Evolutionary conservation across 257 asterid species (phyloP).

Genomic region (Craterostigma plantagineum): DNA sequence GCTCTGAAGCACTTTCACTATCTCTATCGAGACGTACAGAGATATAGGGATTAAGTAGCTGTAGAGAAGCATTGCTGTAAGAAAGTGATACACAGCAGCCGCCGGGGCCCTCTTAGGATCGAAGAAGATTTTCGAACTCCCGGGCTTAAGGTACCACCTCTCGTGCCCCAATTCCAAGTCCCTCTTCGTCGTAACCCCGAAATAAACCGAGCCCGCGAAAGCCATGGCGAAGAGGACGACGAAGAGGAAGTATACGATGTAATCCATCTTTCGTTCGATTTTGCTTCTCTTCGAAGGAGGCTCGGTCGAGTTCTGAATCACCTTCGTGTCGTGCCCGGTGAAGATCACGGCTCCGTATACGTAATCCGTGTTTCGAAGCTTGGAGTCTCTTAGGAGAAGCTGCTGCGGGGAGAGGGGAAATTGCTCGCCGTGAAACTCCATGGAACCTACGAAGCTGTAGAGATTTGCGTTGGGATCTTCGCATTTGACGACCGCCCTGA

Average conservation of each 20-base stretch:
- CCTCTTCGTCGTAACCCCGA: conserved; percentile 35
- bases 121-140: conserved; percentile 22
- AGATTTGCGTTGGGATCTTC: conserved; percentile 64
- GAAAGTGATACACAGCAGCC: conserved; percentile 52
- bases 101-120: conserved; percentile 34
- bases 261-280: conserved; percentile 54
- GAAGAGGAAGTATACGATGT: conserved; percentile 39
- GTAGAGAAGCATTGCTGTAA: conserved; percentile 49
- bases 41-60: conserved; percentile 70
- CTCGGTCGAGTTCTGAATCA: conserved; percentile 42
- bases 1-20: conserved; percentile 78
- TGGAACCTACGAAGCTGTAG: conserved; percentile 40
- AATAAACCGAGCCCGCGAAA: conserved; percentile 36
- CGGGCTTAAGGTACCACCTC: conserved; percentile 71
- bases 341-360: conserved; percentile 63
- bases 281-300: conserved; percentile 73
- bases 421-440: conserved; percentile 28
- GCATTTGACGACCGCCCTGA: conserved; percentile 33
- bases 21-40: conserved; percentile 62
- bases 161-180: no score
- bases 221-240: conserved; percentile 32
- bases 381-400: conserved; percentile 45
- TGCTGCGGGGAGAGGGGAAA: conserved; percentile 45
- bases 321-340: conserved; percentile 90
- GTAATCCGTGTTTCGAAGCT: conserved; percentile 59